phyloP scores from a whole-genome alignment of 345 rosid genomes.

The Anastatica hierochuntica region DNA sequence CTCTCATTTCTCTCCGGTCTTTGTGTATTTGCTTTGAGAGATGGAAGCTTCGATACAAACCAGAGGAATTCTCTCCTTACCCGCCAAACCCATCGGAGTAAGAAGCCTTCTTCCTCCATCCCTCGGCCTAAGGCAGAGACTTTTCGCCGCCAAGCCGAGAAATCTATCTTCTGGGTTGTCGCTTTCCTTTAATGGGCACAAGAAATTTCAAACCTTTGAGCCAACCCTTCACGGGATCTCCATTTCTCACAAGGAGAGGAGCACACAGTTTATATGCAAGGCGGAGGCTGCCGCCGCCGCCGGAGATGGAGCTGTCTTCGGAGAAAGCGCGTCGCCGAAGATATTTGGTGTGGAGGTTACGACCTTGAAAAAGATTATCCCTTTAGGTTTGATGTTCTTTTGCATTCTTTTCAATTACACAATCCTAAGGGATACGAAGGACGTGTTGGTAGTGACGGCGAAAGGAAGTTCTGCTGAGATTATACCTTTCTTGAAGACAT shows the following conservation, averaged over 20 bases:
- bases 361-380: constrained; percentile 77
- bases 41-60: constrained; percentile 77
- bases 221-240: constrained; percentile 38
- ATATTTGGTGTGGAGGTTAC: constrained; percentile 56
- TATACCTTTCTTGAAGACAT: constrained; percentile 91
- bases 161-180: constrained; percentile 27
- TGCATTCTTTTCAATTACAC: constrained; percentile 92
- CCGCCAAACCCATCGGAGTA: constrained; percentile 41
- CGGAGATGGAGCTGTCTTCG: constrained; percentile 40
- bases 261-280: constrained; percentile 48
- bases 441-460: constrained; percentile 94
- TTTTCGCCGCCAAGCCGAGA: constrained; percentile 49
- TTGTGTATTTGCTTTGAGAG: background rate
- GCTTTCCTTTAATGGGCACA: constrained; percentile 42
- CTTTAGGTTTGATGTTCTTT: constrained; percentile 92
- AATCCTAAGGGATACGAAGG: constrained; percentile 95
- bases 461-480: constrained; percentile 94
- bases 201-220: constrained; percentile 35
- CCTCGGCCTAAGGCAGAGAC: constrained; percentile 61
- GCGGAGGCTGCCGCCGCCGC: constrained; percentile 78
- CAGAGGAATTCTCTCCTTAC: constrained; percentile 69
- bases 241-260: constrained; percentile 30
- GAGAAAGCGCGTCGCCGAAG: constrained; percentile 45
- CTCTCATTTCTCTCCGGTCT: too few relatives aligned
- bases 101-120: constrained; percentile 43